These are phyloP conservation scores for Exophiala xenobiotica DNA, from an alignment of 2,329 filamentous ascomycete species.

Conservation along the genomic window DNA sequence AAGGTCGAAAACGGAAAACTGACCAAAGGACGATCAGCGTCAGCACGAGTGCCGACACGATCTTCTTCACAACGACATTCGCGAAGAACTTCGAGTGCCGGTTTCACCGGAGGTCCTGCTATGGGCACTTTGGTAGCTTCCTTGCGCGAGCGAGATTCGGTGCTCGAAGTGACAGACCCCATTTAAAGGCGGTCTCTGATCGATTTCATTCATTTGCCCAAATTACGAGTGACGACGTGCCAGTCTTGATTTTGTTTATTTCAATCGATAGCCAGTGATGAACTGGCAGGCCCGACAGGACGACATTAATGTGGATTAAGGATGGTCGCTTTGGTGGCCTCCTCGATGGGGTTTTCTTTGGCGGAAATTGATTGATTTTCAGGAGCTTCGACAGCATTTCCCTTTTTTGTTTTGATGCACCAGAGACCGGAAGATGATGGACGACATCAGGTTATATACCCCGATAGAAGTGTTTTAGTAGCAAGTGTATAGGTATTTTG, in stretches of 20 bases:
- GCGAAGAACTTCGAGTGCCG: constrained; percentile 24
- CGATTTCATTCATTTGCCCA: constrained; percentile 23
- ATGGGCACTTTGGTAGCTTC: constrained; percentile 33
- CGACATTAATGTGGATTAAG: not conserved
- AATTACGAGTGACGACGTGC: constrained; percentile 22
- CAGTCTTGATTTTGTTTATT: constrained; percentile 9
- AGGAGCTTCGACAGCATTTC: constrained; percentile 18
- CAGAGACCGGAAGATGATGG: not conserved
- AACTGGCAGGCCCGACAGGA: constrained; percentile 8
- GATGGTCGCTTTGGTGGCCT: not conserved
- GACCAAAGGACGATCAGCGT: constrained; percentile 65
- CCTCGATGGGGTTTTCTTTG: not conserved
- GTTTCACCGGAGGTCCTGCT: constrained; percentile 20
- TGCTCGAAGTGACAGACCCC: constrained; percentile 20
- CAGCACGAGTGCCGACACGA: constrained; percentile 54
- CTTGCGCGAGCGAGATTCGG: constrained; percentile 27
- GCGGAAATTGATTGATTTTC: constrained; percentile 20
- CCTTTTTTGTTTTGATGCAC: constrained; percentile 19
- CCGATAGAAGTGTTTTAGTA: constrained; percentile 7
- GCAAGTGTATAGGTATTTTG: not conserved
- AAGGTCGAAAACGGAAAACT: constrained; percentile 74
- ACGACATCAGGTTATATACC: constrained; percentile 6
- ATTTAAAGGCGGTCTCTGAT: constrained; percentile 20
- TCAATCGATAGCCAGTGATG: not conserved
- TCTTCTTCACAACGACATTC: constrained; percentile 37